phyloP scores from a whole-genome alignment of 139 green algal genomes.

The Micractinium conductrix region DNA sequence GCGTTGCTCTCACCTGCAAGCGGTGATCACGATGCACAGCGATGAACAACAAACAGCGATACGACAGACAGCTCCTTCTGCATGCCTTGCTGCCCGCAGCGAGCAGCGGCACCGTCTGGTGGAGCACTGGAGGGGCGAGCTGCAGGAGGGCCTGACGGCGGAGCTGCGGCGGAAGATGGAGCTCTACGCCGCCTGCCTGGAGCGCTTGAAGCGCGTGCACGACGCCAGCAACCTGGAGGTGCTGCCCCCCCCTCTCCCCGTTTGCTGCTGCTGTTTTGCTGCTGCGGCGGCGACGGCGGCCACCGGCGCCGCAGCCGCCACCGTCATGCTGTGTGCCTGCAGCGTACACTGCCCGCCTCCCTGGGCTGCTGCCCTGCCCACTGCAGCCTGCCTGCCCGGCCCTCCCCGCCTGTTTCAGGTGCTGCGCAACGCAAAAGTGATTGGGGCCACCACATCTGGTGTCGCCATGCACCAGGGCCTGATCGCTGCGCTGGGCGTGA shows the following conservation, averaged over 20 bases:
- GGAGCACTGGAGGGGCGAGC: constrained; percentile 62
- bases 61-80: background rate
- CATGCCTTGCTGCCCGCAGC: background rate
- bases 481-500: constrained; percentile 87
- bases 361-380: background rate
- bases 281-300: too few relatives aligned
- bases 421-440: constrained; percentile 91
- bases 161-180: constrained; percentile 79
- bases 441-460: constrained; percentile 97
- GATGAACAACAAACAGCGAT: too few relatives aligned
- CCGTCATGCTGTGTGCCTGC: background rate
- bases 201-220: constrained; percentile 80
- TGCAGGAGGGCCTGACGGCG: constrained; percentile 56
- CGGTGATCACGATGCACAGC: too few relatives aligned
- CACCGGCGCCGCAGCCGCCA: too few relatives aligned
- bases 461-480: constrained; percentile 90
- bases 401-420: constrained; percentile 39
- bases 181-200: constrained; percentile 49
- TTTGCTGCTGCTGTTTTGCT: background rate
- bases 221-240: constrained; percentile 91
- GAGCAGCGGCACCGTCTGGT: constrained; percentile 68
- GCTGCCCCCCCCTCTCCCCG: background rate
- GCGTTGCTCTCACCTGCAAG: background rate
- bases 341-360: background rate
- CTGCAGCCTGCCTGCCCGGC: background rate